phyloP scores from a whole-genome alignment of 2,329 filamentous ascomycete genomes.

The Pseudogymnoascus pannorum region DNA sequence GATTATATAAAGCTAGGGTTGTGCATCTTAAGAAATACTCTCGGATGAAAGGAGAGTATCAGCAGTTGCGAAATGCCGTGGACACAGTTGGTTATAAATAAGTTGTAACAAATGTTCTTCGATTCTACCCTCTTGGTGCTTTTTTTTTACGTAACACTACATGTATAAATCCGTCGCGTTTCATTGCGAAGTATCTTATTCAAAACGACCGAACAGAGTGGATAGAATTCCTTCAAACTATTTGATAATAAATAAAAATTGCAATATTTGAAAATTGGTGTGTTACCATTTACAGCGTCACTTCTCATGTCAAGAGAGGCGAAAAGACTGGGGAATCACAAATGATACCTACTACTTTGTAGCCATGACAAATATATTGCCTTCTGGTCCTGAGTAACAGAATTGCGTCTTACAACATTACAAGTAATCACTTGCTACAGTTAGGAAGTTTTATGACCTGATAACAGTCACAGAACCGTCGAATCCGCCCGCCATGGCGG shows the following conservation, averaged over 20 bases:
- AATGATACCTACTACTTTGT: not conserved
- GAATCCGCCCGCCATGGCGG: not conserved
- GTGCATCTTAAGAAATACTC: slow-evolving; percentile 34
- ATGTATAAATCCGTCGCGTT: too few species aligned
- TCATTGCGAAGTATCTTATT: not conserved
- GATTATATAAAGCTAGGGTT: slow-evolving; percentile 35
- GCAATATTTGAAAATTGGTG: not conserved
- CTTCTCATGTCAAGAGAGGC: not conserved
- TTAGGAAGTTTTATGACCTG: too few species aligned
- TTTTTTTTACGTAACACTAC: not conserved
- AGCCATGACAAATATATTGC: not conserved
- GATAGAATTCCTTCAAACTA: too few species aligned
- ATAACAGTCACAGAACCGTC: not conserved
- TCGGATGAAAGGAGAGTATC: slow-evolving; percentile 21
- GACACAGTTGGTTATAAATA: not conserved
- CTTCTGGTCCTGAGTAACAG: not conserved
- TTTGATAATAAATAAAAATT: not conserved
- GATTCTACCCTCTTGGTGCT: too few species aligned
- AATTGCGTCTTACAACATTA: not conserved
- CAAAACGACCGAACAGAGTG: slow-evolving; percentile 41
- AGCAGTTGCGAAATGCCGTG: not conserved
- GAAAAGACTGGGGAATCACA: not conserved
- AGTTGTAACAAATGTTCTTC: not conserved
- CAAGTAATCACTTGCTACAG: not conserved
- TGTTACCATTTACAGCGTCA: not conserved